phyloP scores from a whole-genome alignment of 1,284 basidiomycete genomes.

The Fistulinella cinereoalba region DNA sequence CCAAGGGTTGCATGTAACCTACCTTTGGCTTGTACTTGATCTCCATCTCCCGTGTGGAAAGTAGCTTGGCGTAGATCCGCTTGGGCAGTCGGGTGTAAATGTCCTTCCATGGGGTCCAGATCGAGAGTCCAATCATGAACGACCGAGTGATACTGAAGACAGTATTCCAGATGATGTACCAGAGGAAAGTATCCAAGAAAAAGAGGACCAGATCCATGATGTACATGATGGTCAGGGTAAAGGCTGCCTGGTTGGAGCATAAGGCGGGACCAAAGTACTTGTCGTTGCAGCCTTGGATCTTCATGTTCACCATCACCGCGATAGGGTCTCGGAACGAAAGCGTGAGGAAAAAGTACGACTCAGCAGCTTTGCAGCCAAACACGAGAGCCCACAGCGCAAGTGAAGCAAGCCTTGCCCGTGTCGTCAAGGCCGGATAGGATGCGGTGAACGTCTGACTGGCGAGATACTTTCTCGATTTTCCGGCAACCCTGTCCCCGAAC shows the following conservation, averaged over 20 bases:
- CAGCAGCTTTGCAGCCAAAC: conserved; percentile 89
- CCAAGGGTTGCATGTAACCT: conserved; percentile 96
- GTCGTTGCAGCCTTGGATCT: conserved; percentile 84
- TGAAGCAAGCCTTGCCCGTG: conserved; percentile 70
- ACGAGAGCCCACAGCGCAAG: conserved; percentile 86
- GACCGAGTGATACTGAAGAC: conserved; percentile 89
- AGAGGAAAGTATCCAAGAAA: conserved; percentile 97
- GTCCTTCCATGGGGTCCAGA: conserved; percentile 98
- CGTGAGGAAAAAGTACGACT: conserved; percentile 96
- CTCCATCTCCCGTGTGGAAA: conserved; percentile 94
- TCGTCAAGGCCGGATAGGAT: conserved; percentile 78
- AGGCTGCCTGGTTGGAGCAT: conserved; percentile 86
- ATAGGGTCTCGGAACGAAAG: conserved; percentile 90
- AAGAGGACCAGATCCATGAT: conserved; percentile 93
- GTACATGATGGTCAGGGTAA: conserved; percentile 94
- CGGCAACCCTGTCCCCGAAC: conserved; percentile 94
- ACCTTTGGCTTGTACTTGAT: conserved; percentile 97
- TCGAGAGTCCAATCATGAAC: conserved; percentile 87
- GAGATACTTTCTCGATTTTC: conserved; percentile 92
- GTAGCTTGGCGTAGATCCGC: conserved; percentile 91
- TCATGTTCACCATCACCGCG: conserved; percentile 88
- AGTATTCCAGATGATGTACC: conserved; percentile 97
- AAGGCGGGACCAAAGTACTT: conserved; percentile 74
- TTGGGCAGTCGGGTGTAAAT: conserved; percentile 94
- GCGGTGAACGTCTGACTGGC: conserved; percentile 97